Percentiles rank a stretch among this genome's conserved stretches.
phyloP scores from a whole-genome alignment of 371 early-diverging fungal genomes.

The Mucor velutinosus region DNA sequence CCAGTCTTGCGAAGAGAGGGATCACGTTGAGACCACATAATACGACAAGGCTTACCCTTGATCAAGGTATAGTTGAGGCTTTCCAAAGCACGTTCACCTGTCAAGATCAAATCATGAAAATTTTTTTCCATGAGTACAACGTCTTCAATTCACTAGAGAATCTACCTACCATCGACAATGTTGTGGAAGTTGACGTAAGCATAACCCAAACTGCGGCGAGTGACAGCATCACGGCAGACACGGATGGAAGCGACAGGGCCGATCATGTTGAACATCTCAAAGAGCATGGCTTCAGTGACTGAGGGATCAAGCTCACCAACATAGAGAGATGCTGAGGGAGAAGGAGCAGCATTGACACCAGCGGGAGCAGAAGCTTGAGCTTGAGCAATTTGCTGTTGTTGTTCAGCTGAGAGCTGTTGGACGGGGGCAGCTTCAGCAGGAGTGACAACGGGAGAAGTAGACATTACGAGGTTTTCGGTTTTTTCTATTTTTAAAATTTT shows the following conservation, averaged over 20 bases:
- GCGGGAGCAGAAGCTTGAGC: constrained; percentile 53
- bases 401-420: constrained; percentile 54
- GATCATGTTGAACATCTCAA: constrained; percentile 94
- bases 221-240: constrained; percentile 97
- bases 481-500: constrained; percentile 51
- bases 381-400: constrained; percentile 65
- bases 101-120: constrained; percentile 2
- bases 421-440: constrained; percentile 51
- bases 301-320: constrained; percentile 92
- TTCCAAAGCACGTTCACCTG: constrained; percentile 92
- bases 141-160: constrained; percentile 7
- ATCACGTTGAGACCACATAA: constrained; percentile 99
- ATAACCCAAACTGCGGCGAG: constrained; percentile 96
- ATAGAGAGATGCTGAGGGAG: constrained; percentile 79
- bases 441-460: constrained; percentile 56
- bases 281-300: constrained; percentile 97
- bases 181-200: constrained; percentile 97
- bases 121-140: neutral
- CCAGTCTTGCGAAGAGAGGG: constrained; percentile 94
- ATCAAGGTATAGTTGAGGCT: constrained; percentile 93
- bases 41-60: constrained; percentile 94
- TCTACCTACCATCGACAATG: constrained; percentile 62
- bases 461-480: constrained; percentile 46
- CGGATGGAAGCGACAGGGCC: constrained; percentile 97
- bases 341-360: constrained; percentile 44